A percentile compares a stretch with the other conserved stretches of the same genome.
phyloP scores from a whole-genome alignment of 768 basidiomycete genomes.

The Multifurca ochricompacta region DNA sequence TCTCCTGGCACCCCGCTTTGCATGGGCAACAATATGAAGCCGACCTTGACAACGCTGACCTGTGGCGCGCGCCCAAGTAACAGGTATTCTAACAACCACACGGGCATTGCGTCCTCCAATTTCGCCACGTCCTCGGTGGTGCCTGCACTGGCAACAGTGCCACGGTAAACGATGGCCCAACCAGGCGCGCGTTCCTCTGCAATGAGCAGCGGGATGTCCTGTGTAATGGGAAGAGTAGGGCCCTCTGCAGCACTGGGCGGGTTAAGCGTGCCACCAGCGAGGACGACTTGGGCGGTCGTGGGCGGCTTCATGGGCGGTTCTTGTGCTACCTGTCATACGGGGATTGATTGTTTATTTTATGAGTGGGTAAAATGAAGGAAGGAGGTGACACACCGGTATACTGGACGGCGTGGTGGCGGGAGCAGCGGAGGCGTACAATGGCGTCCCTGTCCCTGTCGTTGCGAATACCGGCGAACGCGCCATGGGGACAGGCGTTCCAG shows the following conservation, averaged over 20 bases:
- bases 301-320: constrained; percentile 28
- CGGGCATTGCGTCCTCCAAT: constrained; percentile 73
- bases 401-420: not conserved
- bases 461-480: not conserved
- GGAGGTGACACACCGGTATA: not conserved
- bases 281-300: constrained; percentile 46
- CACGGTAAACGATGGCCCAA: constrained; percentile 72
- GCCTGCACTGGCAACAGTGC: constrained; percentile 51
- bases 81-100: constrained; percentile 86
- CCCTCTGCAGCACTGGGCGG: constrained; percentile 70
- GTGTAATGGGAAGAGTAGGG: constrained; percentile 54
- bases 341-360: constrained; percentile 20
- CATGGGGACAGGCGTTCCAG: constrained; percentile 10
- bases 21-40: constrained; percentile 85
- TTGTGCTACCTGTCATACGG: not conserved
- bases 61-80: constrained; percentile 54
- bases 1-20: constrained; percentile 45
- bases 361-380: not conserved
- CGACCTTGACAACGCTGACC: constrained; percentile 61
- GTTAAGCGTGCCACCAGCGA: constrained; percentile 43
- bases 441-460: not conserved
- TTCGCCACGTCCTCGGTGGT: constrained; percentile 34
- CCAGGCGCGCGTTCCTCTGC: constrained; percentile 73
- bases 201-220: constrained; percentile 60
- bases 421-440: not conserved